A percentile compares a stretch with the other conserved stretches of the same genome.
Evolutionary conservation across 208 protist species (phyloP).

Genomic region (Leishmania braziliensis): DNA sequence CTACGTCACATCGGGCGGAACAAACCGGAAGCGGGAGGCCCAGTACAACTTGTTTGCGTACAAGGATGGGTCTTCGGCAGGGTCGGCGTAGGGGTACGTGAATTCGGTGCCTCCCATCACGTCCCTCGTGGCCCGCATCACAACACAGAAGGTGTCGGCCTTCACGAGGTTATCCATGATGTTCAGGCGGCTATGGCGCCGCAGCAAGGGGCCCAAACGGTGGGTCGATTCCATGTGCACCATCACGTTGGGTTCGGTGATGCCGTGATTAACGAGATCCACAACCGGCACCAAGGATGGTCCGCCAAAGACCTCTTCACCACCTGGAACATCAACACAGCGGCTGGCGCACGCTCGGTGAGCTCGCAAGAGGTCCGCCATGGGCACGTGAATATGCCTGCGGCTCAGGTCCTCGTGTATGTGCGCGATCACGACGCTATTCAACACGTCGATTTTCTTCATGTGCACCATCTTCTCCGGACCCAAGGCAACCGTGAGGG

Average conservation of each 20-base stretch:
- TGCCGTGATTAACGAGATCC: constrained; percentile 79
- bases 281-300: constrained; percentile 77
- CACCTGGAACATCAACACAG: constrained; percentile 66
- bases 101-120: constrained; percentile 50
- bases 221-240: constrained; percentile 38
- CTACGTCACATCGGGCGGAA: constrained; percentile 18
- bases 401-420: constrained; percentile 24
- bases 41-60: constrained; percentile 61
- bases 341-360: constrained; percentile 66
- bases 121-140: constrained; percentile 39
- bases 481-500: constrained; percentile 25
- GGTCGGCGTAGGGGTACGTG: constrained; percentile 64
- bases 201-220: constrained; percentile 13
- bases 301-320: constrained; percentile 68
- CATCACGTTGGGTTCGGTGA: constrained; percentile 43
- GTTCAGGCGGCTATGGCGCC: constrained; percentile 26
- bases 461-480: constrained; percentile 20
- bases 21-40: constrained; percentile 71
- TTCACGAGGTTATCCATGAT: constrained; percentile 26
- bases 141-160: constrained; percentile 46
- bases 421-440: constrained; percentile 22
- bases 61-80: constrained; percentile 34
- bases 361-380: constrained; percentile 39
- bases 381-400: constrained; percentile 27
- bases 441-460: constrained; percentile 39